Conservation (phyloP, 169 alveolate genomes). For the Cryptosporidium ryanae region DNA sequence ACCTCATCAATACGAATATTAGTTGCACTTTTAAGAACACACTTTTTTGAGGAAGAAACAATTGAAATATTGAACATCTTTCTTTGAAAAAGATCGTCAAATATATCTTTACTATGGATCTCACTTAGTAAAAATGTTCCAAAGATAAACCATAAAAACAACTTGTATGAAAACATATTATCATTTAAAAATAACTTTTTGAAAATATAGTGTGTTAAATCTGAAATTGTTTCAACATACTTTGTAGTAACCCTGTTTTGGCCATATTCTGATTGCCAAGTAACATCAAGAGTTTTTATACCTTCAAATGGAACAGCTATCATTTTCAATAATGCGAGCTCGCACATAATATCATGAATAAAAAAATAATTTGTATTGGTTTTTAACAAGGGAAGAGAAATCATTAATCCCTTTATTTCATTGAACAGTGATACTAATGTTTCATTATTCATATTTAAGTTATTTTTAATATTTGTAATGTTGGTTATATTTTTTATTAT, state of each 20-base stretch:
- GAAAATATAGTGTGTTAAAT: too few relatives aligned
- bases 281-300: too few relatives aligned
- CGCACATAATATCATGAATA: too few relatives aligned
- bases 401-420: not conserved
- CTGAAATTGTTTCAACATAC: too few relatives aligned
- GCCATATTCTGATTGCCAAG: too few relatives aligned
- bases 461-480: too few relatives aligned
- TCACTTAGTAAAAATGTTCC: conserved; percentile 7
- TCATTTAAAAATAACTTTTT: too few relatives aligned
- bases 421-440: not conserved
- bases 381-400: not conserved
- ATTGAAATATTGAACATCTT: not conserved
- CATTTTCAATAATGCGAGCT: not conserved
- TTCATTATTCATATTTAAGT: too few relatives aligned
- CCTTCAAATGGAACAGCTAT: not conserved
- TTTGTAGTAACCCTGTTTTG: too few relatives aligned
- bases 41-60: conserved; percentile 10
- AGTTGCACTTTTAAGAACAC: conserved; percentile 2
- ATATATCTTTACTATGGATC: not conserved
- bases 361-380: not conserved
- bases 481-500: too few relatives aligned
- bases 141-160: conserved; percentile 34
- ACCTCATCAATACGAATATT: conserved; percentile 29
- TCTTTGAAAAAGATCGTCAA: not conserved
- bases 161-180: not conserved